phyloP scores from a whole-genome alignment of 2,329 filamentous ascomycete genomes.

The Fusarium graminum region DNA sequence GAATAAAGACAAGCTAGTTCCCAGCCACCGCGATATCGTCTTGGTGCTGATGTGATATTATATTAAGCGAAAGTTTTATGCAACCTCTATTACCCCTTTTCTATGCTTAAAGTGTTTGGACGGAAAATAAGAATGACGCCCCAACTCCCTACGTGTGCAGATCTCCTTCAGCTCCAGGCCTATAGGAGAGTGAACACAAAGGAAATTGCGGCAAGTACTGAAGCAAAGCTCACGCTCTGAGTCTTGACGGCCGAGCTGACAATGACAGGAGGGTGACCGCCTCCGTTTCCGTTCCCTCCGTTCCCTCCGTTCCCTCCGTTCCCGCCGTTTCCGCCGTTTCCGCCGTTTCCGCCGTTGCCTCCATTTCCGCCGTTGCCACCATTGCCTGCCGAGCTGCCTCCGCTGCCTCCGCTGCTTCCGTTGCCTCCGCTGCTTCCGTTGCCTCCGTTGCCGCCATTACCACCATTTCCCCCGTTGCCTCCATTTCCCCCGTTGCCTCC shows the following conservation, averaged over 20 bases:
- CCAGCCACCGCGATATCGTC: neutral
- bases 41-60: conserved; percentile 30
- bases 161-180: neutral
- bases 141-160: neutral
- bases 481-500: conserved; percentile 6
- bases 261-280: conserved; percentile 12
- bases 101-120: conserved; percentile 14
- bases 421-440: neutral
- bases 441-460: neutral
- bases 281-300: conserved; percentile 7
- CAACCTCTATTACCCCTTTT: conserved; percentile 27
- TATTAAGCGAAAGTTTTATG: conserved; percentile 19
- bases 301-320: neutral
- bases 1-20: conserved; percentile 11
- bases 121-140: conserved; percentile 9
- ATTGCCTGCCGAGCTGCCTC: neutral
- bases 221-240: conserved; percentile 1
- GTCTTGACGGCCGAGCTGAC: conserved; percentile 29
- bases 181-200: conserved; percentile 28
- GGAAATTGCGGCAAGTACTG: neutral
- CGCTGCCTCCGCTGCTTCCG: too few relatives aligned
- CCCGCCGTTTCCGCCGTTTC: neutral
- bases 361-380: neutral
- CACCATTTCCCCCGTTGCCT: conserved; percentile 1
- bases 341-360: neutral